Conservation (phyloP, 2,329 filamentous ascomycete species). For the Cordyceps sp. region DNA sequence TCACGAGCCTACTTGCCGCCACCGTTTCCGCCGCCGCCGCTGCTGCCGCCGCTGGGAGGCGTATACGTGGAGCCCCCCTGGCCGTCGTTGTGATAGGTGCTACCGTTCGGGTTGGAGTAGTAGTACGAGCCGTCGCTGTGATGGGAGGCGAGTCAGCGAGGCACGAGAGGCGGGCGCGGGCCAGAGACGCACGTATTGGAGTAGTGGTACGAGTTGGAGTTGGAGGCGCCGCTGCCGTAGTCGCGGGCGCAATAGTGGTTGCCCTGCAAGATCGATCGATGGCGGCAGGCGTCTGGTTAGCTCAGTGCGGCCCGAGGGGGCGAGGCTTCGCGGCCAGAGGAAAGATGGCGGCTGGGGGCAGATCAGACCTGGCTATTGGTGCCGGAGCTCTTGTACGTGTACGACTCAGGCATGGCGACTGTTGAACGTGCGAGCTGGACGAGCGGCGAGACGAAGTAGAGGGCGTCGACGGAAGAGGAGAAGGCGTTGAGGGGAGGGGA, state of each 20-base stretch:
- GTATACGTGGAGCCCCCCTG: conserved; percentile 44
- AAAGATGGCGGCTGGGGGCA: too few relatives aligned
- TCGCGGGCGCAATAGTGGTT: conserved; percentile 52
- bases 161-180: background rate
- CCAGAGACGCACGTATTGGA: conserved; percentile 36
- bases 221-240: conserved; percentile 37
- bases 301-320: background rate
- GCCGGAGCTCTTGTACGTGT: conserved; percentile 32
- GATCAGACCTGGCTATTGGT: conserved; percentile 46
- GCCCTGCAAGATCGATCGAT: conserved; percentile 39
- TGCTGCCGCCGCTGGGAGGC: conserved; percentile 24
- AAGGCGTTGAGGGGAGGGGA: background rate
- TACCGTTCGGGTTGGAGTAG: conserved; percentile 53
- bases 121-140: conserved; percentile 51
- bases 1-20: too few relatives aligned
- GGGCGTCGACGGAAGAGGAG: background rate
- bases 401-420: conserved; percentile 10
- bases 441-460: background rate
- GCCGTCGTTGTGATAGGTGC: conserved; percentile 51
- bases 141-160: conserved; percentile 37
- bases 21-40: conserved; percentile 2
- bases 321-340: too few relatives aligned
- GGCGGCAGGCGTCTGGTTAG: background rate
- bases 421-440: too few relatives aligned
- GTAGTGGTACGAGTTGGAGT: conserved; percentile 49